A percentile compares a stretch with the other conserved stretches of the same genome.
Conservation (phyloP, 805 yeast species). For the Metschnikowia colocasiae region DNA sequence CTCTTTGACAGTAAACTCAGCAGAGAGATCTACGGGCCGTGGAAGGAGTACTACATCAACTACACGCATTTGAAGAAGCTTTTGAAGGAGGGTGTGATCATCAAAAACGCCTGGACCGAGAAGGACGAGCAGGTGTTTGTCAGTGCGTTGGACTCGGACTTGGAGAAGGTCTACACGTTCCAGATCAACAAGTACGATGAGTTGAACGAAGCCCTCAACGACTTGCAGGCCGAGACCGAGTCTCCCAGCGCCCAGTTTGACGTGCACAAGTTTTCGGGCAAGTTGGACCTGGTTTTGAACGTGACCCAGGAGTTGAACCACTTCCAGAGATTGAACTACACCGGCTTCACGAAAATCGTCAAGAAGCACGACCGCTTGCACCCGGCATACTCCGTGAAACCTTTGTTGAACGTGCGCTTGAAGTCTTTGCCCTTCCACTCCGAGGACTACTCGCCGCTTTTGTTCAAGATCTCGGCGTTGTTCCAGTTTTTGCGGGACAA, state of each 20-base stretch:
- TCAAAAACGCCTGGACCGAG: constrained; percentile 56
- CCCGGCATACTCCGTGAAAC: constrained; percentile 82
- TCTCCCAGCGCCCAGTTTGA: constrained; percentile 43
- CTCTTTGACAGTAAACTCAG: constrained; percentile 81
- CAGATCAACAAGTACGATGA: constrained; percentile 65
- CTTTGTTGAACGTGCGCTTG: constrained; percentile 82
- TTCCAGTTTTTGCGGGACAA: constrained; percentile 82
- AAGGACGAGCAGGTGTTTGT: constrained; percentile 71
- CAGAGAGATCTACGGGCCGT: constrained; percentile 79
- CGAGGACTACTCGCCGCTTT: constrained; percentile 90
- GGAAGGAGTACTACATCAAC: constrained; percentile 72
- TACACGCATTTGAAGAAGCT: constrained; percentile 64
- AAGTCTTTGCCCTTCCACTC: constrained; percentile 86
- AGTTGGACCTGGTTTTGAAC: constrained; percentile 69
- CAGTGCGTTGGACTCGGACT: constrained; percentile 58
- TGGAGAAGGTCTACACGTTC: constrained; percentile 75
- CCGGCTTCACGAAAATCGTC: constrained; percentile 92
- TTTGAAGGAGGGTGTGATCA: constrained; percentile 62
- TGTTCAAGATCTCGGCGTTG: constrained; percentile 75
- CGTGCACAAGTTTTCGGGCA: constrained; percentile 56
- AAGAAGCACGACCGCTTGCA: constrained; percentile 94
- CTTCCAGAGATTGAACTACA: constrained; percentile 87
- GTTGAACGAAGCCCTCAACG: constrained; percentile 59
- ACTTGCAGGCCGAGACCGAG: constrained; percentile 57
- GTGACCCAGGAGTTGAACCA: constrained; percentile 83